Base-by-base conservation (phyloP, 805 yeast species). In the Maudiozyma barnettii region DNA sequence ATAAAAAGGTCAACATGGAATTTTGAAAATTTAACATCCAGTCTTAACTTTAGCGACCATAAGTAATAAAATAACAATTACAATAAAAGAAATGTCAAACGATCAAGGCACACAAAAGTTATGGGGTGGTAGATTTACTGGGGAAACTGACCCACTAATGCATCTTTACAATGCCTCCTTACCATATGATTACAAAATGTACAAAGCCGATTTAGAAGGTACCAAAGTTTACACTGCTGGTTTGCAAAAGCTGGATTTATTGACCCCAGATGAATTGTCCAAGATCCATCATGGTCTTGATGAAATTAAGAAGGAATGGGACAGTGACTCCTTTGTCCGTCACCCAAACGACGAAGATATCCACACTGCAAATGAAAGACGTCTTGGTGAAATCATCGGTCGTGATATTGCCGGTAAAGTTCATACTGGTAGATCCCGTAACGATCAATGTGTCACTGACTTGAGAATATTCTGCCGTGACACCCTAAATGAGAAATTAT, bases 91-190 rank as follows among this genome's bases (percentile, higher is more conserved):
- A n/a, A 45, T 45, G 45, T 45, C 45, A 29, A 23, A 26, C 9
- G 13, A 41, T 14, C 35, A 45, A 33, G 35, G 56, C 23, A 54
- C 83, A 68, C 74, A 72, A 58, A 90, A 82, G 66, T 73, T 91
- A 54, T 91, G 99, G 99, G 99, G 99, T 59, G 99, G 98, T 59
- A 79, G 99, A 68, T 91, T 91, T 71, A 91, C 97, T 51, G 98
- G 95, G 43, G 91, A 91, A 52, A 81, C 95, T 26, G 99, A 93
- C 60, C 99, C 99, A 3, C 72, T 93, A 61, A 93, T 93, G 99
- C 95, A 93, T 64, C 74, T 91, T 45, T 93, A 95, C 74, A 93
- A 93, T 69, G 96, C 97, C 1, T 91, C 98, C 1, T 72, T 93
- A 54, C 98, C 99, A 2, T 93, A 93, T 61, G 99, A 93, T 67